Evolutionary conservation across 78 protist genomes (phyloP).

Genomic region (Pirum gemmata): DNA sequence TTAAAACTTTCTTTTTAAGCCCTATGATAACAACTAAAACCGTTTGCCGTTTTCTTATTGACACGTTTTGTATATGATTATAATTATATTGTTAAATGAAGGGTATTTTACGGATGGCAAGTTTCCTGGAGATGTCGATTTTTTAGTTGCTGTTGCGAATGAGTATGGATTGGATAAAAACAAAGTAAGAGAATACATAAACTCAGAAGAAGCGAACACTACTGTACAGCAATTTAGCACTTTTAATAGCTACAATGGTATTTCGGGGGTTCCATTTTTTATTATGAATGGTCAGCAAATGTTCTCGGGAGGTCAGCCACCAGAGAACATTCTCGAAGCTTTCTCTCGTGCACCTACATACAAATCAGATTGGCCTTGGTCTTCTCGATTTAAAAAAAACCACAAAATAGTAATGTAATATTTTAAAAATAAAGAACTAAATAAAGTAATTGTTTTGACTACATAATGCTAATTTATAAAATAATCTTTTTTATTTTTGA

Average conservation of each 20-base stretch:
- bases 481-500: too few species aligned
- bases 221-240: not conserved
- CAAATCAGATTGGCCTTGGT: too few species aligned
- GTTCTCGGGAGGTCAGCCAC: constrained; percentile 34
- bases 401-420: too few species aligned
- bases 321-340: not conserved
- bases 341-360: constrained; percentile 15
- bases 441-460: too few species aligned
- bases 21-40: too few species aligned
- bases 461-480: too few species aligned
- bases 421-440: too few species aligned
- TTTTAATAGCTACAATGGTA: not conserved
- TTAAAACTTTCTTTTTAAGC: too few species aligned
- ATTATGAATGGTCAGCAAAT: constrained; percentile 22
- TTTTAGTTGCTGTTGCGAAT: not conserved
- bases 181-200: not conserved
- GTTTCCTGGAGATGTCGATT: constrained; percentile 8
- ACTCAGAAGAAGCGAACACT: not conserved
- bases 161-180: constrained; percentile 2
- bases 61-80: too few species aligned
- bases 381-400: too few species aligned
- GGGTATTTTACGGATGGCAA: constrained; percentile 36
- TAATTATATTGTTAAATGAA: too few species aligned
- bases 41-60: too few species aligned
- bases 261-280: constrained; percentile 20